Evolutionary conservation across 768 basidiomycete genomes (phyloP), one percentile per base, ranked within the genome.

Genomic region (Mycena amicta): DNA sequence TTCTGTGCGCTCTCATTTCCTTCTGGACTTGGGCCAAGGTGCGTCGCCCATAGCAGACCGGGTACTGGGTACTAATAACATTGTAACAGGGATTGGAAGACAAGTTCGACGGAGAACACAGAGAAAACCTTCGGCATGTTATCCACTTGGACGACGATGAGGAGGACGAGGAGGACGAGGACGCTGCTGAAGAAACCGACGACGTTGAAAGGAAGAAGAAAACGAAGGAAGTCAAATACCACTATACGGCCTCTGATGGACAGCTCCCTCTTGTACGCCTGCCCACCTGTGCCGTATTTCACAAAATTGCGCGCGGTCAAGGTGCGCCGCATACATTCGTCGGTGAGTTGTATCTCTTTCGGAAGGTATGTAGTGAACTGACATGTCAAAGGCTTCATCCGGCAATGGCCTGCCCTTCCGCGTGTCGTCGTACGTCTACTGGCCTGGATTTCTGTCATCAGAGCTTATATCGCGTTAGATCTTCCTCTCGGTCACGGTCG

Each of bases 21-120:
- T 80, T 88, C 55, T 89, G 87, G 86, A 83, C 83, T 3, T 88
- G 86, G 86, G 85, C 81, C 18, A 85, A 82, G 67, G 78, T 79
- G 68, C 57, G 49, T 51, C 26, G 23, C 11, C 26, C 12, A 16
- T 20, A n/a, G n/a, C n/a, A n/a, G n/a, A n/a, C n/a, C n/a, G 4
- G 18, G 5, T 39, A 5, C 3, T 47, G 6, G 6, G 27, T 39
- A 2, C 39, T 29, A 2, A 22, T 23, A 20, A n/a, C 25, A 22
- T 43, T n/a, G n/a, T 39, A 25, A 25, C 46, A 77, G 80, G 72
- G 75, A 2, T 75, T 89, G 20, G 88, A 89, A 74, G 84, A 85
- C 59, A 61, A 66, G 0, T 90, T 89, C 64, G 88, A 89, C 61
- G 75, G 80, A 4, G 69, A 69, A 20, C 83, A 86, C 67, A 76